Evolutionary conservation across 1,139 yeast genomes (phyloP).

Genomic region (Lodderomyces elongisporus): DNA sequence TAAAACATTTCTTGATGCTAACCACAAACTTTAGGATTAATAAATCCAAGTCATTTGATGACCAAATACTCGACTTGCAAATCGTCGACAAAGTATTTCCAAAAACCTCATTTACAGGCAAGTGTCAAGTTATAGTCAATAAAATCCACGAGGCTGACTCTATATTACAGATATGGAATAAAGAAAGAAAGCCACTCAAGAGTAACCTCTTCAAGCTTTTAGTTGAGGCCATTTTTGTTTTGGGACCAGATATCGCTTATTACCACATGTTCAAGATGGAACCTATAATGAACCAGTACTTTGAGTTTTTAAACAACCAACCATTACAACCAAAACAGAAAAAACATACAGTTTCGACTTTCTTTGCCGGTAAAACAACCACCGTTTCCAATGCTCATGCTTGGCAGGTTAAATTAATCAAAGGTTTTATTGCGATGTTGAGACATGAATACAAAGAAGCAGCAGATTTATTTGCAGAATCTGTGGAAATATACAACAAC

Average conservation of each 20-base stretch:
- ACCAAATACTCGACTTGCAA: conserved; percentile 10
- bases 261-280: conserved; percentile 9
- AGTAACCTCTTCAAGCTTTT: conserved; percentile 7
- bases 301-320: conserved; percentile 4
- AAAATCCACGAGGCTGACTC: conserved; percentile 7
- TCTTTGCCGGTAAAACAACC: conserved; percentile 2
- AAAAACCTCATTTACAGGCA: conserved; percentile 10
- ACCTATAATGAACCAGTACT: conserved; percentile 9
- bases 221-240: conserved; percentile 9
- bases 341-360: conserved; percentile 7
- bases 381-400: conserved; percentile 2
- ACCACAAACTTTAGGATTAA: neutral
- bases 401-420: conserved; percentile 6
- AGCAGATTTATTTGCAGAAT: conserved; percentile 4
- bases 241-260: conserved; percentile 11
- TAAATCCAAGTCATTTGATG: conserved; percentile 9
- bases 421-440: conserved; percentile 11
- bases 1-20: too few relatives aligned
- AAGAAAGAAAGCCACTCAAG: conserved; percentile 7
- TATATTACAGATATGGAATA: conserved; percentile 8
- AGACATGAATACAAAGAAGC: conserved; percentile 11
- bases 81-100: conserved; percentile 6
- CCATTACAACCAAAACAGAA: conserved; percentile 1
- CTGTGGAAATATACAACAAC: conserved; percentile 1
- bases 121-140: conserved; percentile 9